phyloP scores from a whole-genome alignment of 805 yeast species.

The Spencermartinsiella europaea region DNA sequence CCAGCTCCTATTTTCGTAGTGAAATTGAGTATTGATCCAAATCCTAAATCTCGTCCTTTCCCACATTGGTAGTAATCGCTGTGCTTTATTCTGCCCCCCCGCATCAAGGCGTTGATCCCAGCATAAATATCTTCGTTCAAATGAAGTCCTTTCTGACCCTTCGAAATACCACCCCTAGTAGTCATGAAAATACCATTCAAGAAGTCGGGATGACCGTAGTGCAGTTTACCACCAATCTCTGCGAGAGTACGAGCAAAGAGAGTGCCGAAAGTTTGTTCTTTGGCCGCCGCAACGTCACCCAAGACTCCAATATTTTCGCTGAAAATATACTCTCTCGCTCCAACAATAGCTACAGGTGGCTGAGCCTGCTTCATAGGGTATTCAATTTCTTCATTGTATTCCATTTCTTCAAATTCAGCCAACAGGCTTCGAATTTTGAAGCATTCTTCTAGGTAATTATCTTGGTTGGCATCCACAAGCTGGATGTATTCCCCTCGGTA shows the following conservation, averaged over 20 bases:
- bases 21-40: conserved; percentile 85
- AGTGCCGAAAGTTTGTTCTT: conserved; percentile 96
- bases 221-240: conserved; percentile 90
- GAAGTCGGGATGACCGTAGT: conserved; percentile 96
- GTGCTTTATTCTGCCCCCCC: conserved; percentile 94
- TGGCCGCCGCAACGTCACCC: conserved; percentile 96
- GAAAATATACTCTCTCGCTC: conserved; percentile 92
- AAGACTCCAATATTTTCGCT: conserved; percentile 88
- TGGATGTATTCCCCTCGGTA: conserved; percentile 93
- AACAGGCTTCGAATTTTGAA: conserved; percentile 80
- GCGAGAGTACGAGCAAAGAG: conserved; percentile 89
- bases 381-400: conserved; percentile 19
- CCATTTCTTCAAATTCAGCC: conserved; percentile 83
- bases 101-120: conserved; percentile 81
- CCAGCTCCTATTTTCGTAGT: conserved; percentile 97
- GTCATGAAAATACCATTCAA: conserved; percentile 87
- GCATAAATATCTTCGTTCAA: conserved; percentile 94
- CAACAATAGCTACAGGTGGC: conserved; percentile 81
- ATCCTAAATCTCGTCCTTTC: conserved; percentile 92
- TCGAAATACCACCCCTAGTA: conserved; percentile 92
- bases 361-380: conserved; percentile 20
- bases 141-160: conserved; percentile 91
- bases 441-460: conserved; percentile 91
- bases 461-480: conserved; percentile 94
- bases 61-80: conserved; percentile 97